A percentile compares a stretch with the other conserved stretches of the same genome.
These are phyloP conservation scores for Camellia japonica DNA, from an alignment of 148 eudicot genomes.

Conservation along the genomic window DNA sequence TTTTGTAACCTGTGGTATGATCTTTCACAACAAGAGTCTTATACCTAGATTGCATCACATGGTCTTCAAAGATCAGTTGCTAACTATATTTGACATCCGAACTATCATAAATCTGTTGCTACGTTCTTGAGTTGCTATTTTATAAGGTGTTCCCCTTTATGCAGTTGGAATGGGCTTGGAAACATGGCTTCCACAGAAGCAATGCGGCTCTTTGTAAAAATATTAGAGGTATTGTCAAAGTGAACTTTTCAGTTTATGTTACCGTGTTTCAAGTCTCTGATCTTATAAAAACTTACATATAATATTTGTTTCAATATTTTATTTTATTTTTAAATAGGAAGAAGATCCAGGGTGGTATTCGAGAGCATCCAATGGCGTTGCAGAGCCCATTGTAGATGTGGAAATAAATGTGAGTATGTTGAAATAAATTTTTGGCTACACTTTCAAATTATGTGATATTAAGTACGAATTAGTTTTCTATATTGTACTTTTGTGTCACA, in stretches of 20 bases:
- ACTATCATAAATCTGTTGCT: background rate
- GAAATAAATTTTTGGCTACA: background rate
- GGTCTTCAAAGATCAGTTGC: background rate
- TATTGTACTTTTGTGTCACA: no score
- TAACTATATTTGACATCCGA: background rate
- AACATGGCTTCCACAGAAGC: slow-evolving; percentile 96
- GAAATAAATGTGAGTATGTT: slow-evolving; percentile 73
- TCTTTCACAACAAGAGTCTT: no score
- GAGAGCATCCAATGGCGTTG: slow-evolving; percentile 54
- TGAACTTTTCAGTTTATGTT: background rate
- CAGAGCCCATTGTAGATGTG: slow-evolving; percentile 68
- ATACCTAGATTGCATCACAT: background rate
- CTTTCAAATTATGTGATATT: no score
- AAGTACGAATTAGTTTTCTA: no score
- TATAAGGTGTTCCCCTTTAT: slow-evolving; percentile 17
- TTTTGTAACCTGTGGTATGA: no score
- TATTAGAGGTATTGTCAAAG: slow-evolving; percentile 67
- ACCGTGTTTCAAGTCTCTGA: background rate
- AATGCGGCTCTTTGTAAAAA: slow-evolving; percentile 98
- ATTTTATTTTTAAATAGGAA: slow-evolving; percentile 45
- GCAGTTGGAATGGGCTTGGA: slow-evolving; percentile 92
- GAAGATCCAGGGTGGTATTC: slow-evolving; percentile 99
- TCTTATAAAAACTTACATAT: background rate
- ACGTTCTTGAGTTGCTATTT: slow-evolving; percentile 10
- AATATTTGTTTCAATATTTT: background rate